Percentiles rank a stretch among this genome's conserved stretches.
Evolutionary conservation across 129 eudicot species (phyloP).

Genomic region (Pseudognaphalium luteoalbum): DNA sequence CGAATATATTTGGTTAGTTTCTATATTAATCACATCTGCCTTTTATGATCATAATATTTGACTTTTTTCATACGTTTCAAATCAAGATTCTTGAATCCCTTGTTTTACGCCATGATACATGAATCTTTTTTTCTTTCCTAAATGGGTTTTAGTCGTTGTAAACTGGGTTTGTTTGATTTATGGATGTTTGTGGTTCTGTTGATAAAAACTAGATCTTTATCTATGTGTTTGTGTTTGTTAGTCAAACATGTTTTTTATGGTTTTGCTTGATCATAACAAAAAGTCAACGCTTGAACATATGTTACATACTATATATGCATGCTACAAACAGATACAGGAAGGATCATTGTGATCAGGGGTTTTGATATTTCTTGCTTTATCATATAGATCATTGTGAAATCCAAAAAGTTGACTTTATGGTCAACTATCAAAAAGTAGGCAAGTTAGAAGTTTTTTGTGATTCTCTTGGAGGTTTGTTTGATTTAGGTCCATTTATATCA

Average conservation of each 20-base stretch:
- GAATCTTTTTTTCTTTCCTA: background rate
- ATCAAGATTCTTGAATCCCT: slow-evolving; percentile 24
- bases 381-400: slow-evolving; percentile 5
- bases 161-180: background rate
- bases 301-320: background rate
- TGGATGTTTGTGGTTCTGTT: background rate
- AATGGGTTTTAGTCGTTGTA: slow-evolving; percentile 1
- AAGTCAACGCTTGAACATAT: slow-evolving; percentile 17
- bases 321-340: background rate
- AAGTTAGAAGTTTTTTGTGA: slow-evolving; percentile 7
- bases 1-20: slow-evolving; percentile 73
- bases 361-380: slow-evolving; percentile 18
- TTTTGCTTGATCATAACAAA: slow-evolving; percentile 3
- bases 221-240: slow-evolving; percentile 4
- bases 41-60: slow-evolving; percentile 8
- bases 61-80: slow-evolving; percentile 23
- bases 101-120: slow-evolving; percentile 17
- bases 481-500: background rate
- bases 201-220: slow-evolving; percentile 16
- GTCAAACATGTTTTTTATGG: slow-evolving; percentile 20
- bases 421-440: slow-evolving; percentile 19
- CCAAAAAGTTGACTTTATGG: slow-evolving; percentile 27
- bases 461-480: background rate
- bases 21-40: background rate
- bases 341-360: slow-evolving; percentile 23